Evolutionary conservation across 805 yeast genomes (phyloP), one percentile per base, ranked within the genome.

Genomic region (Wickerhamomyces bovis): DNA sequence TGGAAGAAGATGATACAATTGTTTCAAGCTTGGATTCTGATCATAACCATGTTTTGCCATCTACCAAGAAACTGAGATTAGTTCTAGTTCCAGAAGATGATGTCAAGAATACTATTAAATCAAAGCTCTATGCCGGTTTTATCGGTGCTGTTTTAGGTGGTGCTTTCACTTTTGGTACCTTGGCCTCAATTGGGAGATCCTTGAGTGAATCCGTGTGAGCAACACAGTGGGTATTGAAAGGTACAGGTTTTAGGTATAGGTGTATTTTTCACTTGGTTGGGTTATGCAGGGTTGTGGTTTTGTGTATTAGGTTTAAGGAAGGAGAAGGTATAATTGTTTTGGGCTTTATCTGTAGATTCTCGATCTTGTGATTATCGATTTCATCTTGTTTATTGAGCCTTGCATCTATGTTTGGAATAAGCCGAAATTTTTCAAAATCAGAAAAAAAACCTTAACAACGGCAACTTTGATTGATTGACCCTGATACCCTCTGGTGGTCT

Each of bases 71-170:
- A 11, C 4, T 33, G 20, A 33, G 20, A 33, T 18, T 33, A 11
- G 36, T 33, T 3, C 12, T 33, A 33, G 36, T 33, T 33, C 36
- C 36, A 9, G 36, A 33, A 33, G 36, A 33, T 16, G 36, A 33
- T 9, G 20, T 33, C 20, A 33, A 33, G 36, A 33, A 33, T 11
- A 36, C 23, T 36, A 19, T 36, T n/a, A 36, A 36, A 16, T 36
- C 39, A 20, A 36, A 19, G 23, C 7, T 36, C 3, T 36, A 20
- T 36, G 39, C 39, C 8, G 39, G 39, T 12, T 20, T 36, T 3
- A 20, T 44, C 21, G 53, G 53, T 38, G 50, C 46, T 18, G 12
- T 50, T 9, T 10, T 47, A 11, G 53, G 53, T 21, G 43, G 48
- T 7, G 28, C 46, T n/a, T 36, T 50, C 8, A 50, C 53, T 3